These are phyloP conservation scores for Comarum palustre DNA, from an alignment of 306 rosid species.

Conservation along the genomic window DNA sequence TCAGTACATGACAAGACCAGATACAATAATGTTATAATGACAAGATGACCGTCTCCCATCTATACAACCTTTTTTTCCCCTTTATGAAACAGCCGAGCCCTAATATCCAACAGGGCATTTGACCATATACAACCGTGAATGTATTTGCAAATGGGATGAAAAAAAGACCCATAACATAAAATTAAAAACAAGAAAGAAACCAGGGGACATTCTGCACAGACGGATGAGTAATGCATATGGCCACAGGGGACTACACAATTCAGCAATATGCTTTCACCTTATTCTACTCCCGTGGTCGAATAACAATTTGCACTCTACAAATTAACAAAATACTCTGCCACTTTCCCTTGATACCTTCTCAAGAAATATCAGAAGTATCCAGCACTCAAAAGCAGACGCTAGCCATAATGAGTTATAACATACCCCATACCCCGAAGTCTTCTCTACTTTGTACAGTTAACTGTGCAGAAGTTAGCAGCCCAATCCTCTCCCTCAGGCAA, in stretches of 20 bases:
- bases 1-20: slow-evolving; percentile 5
- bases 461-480: slow-evolving; percentile 61
- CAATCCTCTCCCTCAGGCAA: slow-evolving; percentile 47
- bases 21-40: slow-evolving; percentile 21
- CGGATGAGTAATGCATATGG: slow-evolving; percentile 39
- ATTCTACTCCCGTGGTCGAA: slow-evolving; percentile 49
- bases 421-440: slow-evolving; percentile 23
- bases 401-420: slow-evolving; percentile 13
- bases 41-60: slow-evolving; percentile 28
- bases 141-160: slow-evolving; percentile 38
- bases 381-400: slow-evolving; percentile 21
- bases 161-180: slow-evolving; percentile 32
- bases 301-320: slow-evolving; percentile 53
- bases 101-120: slow-evolving; percentile 12
- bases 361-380: slow-evolving; percentile 34
- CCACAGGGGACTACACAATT: slow-evolving; percentile 45
- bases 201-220: slow-evolving; percentile 50
- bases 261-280: slow-evolving; percentile 58
- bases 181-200: slow-evolving; percentile 24
- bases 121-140: slow-evolving; percentile 36
- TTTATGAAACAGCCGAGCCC: slow-evolving; percentile 27
- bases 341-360: slow-evolving; percentile 34
- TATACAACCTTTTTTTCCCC: slow-evolving; percentile 32
- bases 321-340: slow-evolving; percentile 44
- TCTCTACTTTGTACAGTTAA: slow-evolving; percentile 59